phyloP scores from a whole-genome alignment of 768 basidiomycete genomes.

The Tylopilus vinaceipallidus region DNA sequence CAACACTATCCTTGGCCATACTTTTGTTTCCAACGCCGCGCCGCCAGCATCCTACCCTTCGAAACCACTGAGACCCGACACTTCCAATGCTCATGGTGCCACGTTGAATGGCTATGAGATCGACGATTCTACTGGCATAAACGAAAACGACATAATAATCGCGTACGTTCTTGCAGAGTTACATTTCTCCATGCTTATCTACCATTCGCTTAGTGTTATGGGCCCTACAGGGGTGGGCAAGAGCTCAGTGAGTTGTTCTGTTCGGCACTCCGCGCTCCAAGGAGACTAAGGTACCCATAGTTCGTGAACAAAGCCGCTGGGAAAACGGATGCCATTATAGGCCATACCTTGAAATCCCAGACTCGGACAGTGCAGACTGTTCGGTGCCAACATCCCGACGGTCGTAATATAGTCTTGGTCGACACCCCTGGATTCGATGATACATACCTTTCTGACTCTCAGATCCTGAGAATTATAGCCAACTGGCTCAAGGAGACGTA shows the following conservation, averaged over 20 bases:
- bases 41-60: no score
- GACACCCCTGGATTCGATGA: slow-evolving; percentile 22
- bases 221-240: slow-evolving; percentile 16
- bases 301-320: slow-evolving; percentile 13
- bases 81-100: not conserved
- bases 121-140: no score
- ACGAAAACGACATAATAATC: slow-evolving; percentile 13
- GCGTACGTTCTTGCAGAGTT: slow-evolving; percentile 9
- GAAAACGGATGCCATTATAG: not conserved
- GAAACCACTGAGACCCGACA: no score
- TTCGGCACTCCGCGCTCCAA: not conserved
- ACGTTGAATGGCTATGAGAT: not conserved
- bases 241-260: slow-evolving; percentile 16
- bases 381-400: slow-evolving; percentile 15
- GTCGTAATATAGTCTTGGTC: slow-evolving; percentile 14
- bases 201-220: slow-evolving; percentile 10
- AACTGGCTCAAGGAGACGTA: slow-evolving; percentile 18
- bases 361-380: slow-evolving; percentile 6
- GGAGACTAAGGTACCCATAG: not conserved
- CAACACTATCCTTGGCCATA: not conserved
- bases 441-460: slow-evolving; percentile 5
- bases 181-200: not conserved
- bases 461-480: slow-evolving; percentile 12
- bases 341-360: slow-evolving; percentile 3
- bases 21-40: not conserved